Evolutionary conservation across 805 yeast genomes (phyloP).

Genomic region (Ogataea populi-albae): DNA sequence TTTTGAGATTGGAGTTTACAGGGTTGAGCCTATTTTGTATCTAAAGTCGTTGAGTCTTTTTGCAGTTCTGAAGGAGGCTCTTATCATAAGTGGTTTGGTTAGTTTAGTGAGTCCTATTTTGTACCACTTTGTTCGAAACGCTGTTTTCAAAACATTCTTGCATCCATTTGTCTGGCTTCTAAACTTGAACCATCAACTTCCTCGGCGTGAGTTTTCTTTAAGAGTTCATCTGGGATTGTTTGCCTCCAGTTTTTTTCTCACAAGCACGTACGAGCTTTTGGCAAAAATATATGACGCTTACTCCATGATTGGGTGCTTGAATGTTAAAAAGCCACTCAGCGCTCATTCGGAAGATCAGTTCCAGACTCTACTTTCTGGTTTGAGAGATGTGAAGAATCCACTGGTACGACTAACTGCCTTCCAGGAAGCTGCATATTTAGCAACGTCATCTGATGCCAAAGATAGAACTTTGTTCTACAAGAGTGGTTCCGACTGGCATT

Average conservation of each 20-base stretch:
- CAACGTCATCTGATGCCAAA: conserved; percentile 47
- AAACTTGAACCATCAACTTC: conserved; percentile 41
- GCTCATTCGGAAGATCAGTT: conserved; percentile 59
- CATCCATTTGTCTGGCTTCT: conserved; percentile 29
- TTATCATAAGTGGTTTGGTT: conserved; percentile 32
- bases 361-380: conserved; percentile 61
- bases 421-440: conserved; percentile 68
- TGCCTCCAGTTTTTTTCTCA: conserved; percentile 34
- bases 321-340: conserved; percentile 60
- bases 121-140: conserved; percentile 39
- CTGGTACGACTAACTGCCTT: conserved; percentile 63
- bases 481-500: conserved; percentile 47
- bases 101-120: conserved; percentile 36
- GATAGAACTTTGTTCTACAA: conserved; percentile 54
- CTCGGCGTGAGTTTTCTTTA: conserved; percentile 36
- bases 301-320: conserved; percentile 69
- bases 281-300: conserved; percentile 63
- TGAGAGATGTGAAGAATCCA: conserved; percentile 46
- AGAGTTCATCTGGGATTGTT: conserved; percentile 31
- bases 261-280: conserved; percentile 50
- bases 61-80: conserved; percentile 37
- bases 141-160: conserved; percentile 39
- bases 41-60: conserved; percentile 24
- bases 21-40: conserved; percentile 38
- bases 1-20: conserved; percentile 42